Evolutionary conservation across 106 monocot genomes (phyloP).

Genomic region (Phalaenopsis aphrodite): DNA sequence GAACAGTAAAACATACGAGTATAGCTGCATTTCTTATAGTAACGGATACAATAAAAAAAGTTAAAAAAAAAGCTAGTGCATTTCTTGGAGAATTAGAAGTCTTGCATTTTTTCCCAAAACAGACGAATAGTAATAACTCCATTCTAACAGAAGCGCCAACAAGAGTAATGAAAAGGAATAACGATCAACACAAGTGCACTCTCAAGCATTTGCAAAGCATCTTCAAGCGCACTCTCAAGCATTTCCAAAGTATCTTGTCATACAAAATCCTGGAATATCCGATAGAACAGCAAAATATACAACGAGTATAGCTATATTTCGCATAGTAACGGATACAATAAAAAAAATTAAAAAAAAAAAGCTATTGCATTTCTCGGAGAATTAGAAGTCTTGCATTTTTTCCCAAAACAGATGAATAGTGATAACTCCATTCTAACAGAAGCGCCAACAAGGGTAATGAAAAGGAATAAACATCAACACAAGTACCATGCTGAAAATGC

Average conservation of each 20-base stretch:
- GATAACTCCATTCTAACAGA: background rate
- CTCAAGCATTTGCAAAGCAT: background rate
- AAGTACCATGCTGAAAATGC: background rate
- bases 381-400: background rate
- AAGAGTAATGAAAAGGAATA: background rate
- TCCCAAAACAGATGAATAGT: background rate
- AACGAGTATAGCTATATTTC: background rate
- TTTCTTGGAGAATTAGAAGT: background rate
- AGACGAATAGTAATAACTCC: background rate
- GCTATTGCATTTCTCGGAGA: background rate
- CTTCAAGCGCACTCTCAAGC: constrained; percentile 93
- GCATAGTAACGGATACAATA: background rate
- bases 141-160: background rate
- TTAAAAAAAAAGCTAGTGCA: background rate
- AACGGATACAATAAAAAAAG: background rate
- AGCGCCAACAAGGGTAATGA: background rate
- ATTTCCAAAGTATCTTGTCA: constrained; percentile 90
- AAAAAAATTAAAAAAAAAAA: background rate
- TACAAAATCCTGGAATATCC: constrained; percentile 72
- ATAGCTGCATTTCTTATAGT: background rate
- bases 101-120: background rate
- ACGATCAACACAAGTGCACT: background rate
- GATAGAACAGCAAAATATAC: constrained; percentile 6
- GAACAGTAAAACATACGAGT: constrained; percentile 6
- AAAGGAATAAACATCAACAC: background rate